Evolutionary conservation across 805 yeast genomes (phyloP).

Genomic region (Sporopachydermia lactativora): DNA sequence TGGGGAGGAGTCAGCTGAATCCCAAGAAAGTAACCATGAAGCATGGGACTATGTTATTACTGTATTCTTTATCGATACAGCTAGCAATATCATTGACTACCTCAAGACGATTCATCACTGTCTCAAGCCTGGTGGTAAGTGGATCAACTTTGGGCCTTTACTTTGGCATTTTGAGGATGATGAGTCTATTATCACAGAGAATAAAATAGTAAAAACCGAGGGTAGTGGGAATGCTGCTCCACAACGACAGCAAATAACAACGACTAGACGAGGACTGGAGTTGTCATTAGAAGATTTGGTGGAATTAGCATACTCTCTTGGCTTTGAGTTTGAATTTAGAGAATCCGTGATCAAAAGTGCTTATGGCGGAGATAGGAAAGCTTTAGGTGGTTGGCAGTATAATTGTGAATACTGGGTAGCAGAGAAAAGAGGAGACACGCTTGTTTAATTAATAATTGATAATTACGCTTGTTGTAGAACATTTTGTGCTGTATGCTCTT

Average conservation of each 20-base stretch:
- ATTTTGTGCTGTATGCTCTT: no score
- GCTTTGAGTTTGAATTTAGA: conserved; percentile 34
- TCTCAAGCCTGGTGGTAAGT: conserved; percentile 30
- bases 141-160: conserved; percentile 59
- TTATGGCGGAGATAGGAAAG: conserved; percentile 36
- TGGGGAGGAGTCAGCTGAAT: conserved; percentile 26
- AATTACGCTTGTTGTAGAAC: neutral
- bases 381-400: conserved; percentile 42
- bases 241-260: conserved; percentile 10
- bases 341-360: conserved; percentile 31
- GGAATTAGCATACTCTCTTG: conserved; percentile 28
- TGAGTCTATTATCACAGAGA: conserved; percentile 16
- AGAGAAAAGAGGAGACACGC: conserved; percentile 14
- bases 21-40: conserved; percentile 25
- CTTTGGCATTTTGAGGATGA: conserved; percentile 60
- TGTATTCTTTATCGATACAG: conserved; percentile 51
- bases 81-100: conserved; percentile 44
- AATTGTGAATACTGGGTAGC: conserved; percentile 63
- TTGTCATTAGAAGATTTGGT: conserved; percentile 41
- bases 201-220: conserved; percentile 12
- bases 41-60: conserved; percentile 36
- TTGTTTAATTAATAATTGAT: neutral
- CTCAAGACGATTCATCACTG: conserved; percentile 32
- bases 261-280: conserved; percentile 41
- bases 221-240: conserved; percentile 12